Evolutionary conservation across 2,329 filamentous ascomycete genomes (phyloP).

Genomic region (Alternaria conjuncta): DNA sequence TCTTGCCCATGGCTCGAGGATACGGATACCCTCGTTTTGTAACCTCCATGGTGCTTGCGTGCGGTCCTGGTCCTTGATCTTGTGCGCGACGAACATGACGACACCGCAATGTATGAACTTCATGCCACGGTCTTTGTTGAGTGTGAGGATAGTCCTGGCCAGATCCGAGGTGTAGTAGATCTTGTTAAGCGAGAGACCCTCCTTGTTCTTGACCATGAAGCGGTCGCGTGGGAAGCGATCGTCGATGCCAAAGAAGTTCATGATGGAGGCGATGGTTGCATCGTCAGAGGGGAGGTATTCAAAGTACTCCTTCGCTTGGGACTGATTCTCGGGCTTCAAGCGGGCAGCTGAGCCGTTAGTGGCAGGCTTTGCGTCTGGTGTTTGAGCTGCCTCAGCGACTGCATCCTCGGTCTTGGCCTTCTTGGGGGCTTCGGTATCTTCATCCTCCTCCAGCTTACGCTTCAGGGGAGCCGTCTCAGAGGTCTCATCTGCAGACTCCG

Average conservation of each 20-base stretch:
- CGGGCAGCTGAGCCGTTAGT: constrained; percentile 30
- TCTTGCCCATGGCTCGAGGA: constrained; percentile 89
- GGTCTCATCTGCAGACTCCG: constrained; percentile 14
- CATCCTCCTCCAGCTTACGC: constrained; percentile 50
- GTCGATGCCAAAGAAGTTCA: constrained; percentile 84
- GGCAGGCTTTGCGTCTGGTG: constrained; percentile 14
- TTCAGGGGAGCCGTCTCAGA: constrained; percentile 39
- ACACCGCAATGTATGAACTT: constrained; percentile 97
- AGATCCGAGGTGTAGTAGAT: constrained; percentile 94
- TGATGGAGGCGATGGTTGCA: constrained; percentile 77
- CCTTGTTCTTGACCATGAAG: constrained; percentile 94
- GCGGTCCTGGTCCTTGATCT: constrained; percentile 95
- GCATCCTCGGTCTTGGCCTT: constrained; percentile 40
- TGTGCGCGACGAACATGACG: constrained; percentile 77
- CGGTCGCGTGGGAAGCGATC: constrained; percentile 84
- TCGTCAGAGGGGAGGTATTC: constrained; percentile 83
- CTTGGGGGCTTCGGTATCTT: constrained; percentile 37
- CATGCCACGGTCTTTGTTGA: constrained; percentile 89
- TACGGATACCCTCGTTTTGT: constrained; percentile 90
- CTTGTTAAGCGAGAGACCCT: constrained; percentile 86
- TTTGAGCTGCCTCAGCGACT: constrained; percentile 8
- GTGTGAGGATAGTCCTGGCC: constrained; percentile 80
- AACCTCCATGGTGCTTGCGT: constrained; percentile 92
- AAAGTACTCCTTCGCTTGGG: constrained; percentile 82
- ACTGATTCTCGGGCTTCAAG: constrained; percentile 54